phyloP scores from a whole-genome alignment of 192 early-diverging fungal genomes.

The Linnemannia hyalina region DNA sequence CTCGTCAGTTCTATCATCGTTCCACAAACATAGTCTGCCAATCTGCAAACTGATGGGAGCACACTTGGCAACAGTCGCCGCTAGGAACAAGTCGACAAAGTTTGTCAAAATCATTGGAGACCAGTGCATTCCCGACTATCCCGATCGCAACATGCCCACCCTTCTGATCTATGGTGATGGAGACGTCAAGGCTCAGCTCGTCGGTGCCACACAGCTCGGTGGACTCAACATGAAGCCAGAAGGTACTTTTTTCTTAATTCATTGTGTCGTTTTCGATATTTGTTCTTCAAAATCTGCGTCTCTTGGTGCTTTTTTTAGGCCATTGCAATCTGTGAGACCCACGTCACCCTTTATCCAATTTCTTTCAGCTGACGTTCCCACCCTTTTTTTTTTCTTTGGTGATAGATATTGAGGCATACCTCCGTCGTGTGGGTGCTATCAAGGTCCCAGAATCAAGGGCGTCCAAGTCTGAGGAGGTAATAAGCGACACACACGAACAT shows the following conservation, averaged over 20 bases:
- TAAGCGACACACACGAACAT: neutral
- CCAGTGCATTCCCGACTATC: conserved; percentile 96
- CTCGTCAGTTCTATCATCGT: conserved; percentile 18
- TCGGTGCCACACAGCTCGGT: conserved; percentile 83
- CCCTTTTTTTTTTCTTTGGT: neutral
- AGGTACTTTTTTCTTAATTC: conserved; percentile 46
- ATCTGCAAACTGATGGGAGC: conserved; percentile 88
- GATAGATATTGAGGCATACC: conserved; percentile 54
- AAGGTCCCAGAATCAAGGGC: conserved; percentile 46
- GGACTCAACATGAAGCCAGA: conserved; percentile 83
- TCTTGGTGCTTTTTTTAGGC: neutral
- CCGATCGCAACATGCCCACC: conserved; percentile 90
- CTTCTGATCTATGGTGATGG: conserved; percentile 93
- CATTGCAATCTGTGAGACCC: too few relatives aligned
- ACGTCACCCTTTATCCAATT: neutral
- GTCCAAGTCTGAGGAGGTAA: conserved; percentile 37
- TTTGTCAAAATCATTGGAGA: conserved; percentile 94
- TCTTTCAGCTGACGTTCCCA: neutral
- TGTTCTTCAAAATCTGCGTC: too few relatives aligned
- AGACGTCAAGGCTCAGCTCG: conserved; percentile 87
- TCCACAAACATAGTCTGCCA: conserved; percentile 76
- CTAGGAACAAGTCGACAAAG: conserved; percentile 87
- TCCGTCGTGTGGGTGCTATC: conserved; percentile 57
- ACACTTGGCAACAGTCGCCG: conserved; percentile 79
- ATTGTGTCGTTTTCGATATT: neutral